Base-by-base conservation (phyloP, 2,329 filamentous ascomycete genomes). In the Fusarium denticulatum region DNA sequence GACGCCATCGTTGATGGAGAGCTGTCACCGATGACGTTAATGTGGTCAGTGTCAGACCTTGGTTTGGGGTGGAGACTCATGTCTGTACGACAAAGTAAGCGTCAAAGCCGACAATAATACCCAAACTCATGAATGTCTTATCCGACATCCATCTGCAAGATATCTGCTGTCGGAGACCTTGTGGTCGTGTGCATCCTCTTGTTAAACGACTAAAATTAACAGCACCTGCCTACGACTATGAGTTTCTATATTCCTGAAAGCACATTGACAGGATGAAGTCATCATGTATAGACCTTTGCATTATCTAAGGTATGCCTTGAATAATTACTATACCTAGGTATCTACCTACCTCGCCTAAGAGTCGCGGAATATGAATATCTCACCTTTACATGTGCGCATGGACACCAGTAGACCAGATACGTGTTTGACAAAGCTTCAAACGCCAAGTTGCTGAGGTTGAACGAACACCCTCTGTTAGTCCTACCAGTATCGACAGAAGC, bases 11-110 rank as follows among this genome's bases (percentile, higher is more conserved):
- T 73, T 47, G 58, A 75, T 74, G 57, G 46, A 52, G 64, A 60
- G 59, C 55, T 60, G 59, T 60, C 62, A 57, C 55, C 49, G 69
- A 74, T 74, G 72, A 74, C 72, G 72, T 74, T 70, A 30, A 60
- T 47, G 45, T 39, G 52, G 42, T 60, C 39, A 30, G 50, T 67
- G 46, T 62, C 59, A 56, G 60, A 49, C 67, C 71, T 74, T 74
- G 67, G 46, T 58, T 64, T 26, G 37, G 52, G 34, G 71, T 73
- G 71, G 71, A 34, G 58, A 42, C 53, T 55, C 46, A 42, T 30
- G 43, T 63, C 28, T 37, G 37, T 61, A 61, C 40, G 24, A 36
- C 30, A 22, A 26, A 55, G 50, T 6, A 28, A 40, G 50, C 10
- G 34, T 55, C 18, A 53, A 26, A 15, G 37, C 15, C 39, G 43